Conservation (phyloP, 768 basidiomycete genomes). For the Lactifluus hygrophoroides region DNA sequence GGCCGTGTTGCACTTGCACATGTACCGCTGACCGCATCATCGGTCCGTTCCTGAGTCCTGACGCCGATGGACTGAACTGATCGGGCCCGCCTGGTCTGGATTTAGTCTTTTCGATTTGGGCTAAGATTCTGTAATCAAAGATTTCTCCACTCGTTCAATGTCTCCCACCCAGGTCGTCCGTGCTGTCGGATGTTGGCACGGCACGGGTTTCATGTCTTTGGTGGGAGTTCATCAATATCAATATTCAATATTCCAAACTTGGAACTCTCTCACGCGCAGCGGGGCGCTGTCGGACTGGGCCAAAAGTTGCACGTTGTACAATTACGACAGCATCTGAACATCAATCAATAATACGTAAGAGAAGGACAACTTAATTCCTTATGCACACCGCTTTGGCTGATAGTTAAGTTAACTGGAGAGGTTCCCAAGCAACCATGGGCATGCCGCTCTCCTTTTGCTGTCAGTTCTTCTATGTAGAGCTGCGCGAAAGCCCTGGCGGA, state of each 20-base stretch:
- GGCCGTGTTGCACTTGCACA: background rate
- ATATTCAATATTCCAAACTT: too few relatives aligned
- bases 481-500: too few relatives aligned
- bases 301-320: background rate
- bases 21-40: background rate
- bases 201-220: background rate
- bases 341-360: too few relatives aligned
- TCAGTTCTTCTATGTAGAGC: too few relatives aligned
- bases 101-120: background rate
- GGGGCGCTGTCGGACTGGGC: background rate
- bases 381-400: too few relatives aligned
- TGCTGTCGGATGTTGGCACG: background rate
- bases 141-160: background rate
- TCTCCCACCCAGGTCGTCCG: background rate
- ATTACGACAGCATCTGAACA: too few relatives aligned
- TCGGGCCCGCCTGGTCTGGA: background rate
- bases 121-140: background rate
- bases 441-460: too few relatives aligned
- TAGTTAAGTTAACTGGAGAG: too few relatives aligned
- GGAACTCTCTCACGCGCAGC: background rate
- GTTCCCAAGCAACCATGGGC: too few relatives aligned
- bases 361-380: too few relatives aligned
- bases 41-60: conserved; percentile 3
- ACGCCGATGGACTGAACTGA: too few relatives aligned
- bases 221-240: background rate